Evolutionary conservation across 805 yeast species (phyloP).

Genomic region (Candida adriatica): DNA sequence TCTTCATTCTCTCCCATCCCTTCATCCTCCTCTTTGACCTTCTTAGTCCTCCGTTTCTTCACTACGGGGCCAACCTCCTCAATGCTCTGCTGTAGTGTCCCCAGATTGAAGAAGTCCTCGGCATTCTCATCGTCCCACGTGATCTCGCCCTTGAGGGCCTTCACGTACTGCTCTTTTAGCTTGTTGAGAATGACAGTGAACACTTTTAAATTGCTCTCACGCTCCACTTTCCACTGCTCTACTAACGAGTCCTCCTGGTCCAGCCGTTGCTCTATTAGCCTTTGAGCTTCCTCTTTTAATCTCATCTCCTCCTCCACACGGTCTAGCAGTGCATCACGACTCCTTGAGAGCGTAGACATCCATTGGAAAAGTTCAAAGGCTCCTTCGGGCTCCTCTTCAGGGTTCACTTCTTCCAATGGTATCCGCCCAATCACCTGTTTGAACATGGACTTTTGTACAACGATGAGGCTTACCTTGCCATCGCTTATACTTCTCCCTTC

Average conservation of each 20-base stretch:
- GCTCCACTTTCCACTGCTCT: slow-evolving; percentile 5
- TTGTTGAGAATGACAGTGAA: slow-evolving; percentile 18
- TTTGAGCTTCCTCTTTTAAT: slow-evolving; percentile 1
- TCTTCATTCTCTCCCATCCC: background rate
- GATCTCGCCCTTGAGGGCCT: slow-evolving; percentile 14
- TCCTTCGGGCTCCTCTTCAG: slow-evolving; percentile 3
- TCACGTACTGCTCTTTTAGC: slow-evolving; percentile 14
- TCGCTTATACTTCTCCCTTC: background rate
- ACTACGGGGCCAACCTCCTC: background rate
- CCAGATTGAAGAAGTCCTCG: slow-evolving; percentile 12
- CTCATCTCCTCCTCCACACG: slow-evolving; percentile 1
- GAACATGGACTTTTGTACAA: slow-evolving; percentile 1
- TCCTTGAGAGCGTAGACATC: slow-evolving; percentile 10
- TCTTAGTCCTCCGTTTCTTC: background rate
- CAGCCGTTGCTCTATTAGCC: slow-evolving; percentile 1
- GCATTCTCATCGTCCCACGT: slow-evolving; percentile 4
- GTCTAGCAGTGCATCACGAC: slow-evolving; percentile 3
- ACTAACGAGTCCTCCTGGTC: slow-evolving; percentile 10
- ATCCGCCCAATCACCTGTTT: slow-evolving; percentile 10
- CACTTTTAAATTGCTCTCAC: slow-evolving; percentile 12
- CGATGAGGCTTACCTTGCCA: background rate
- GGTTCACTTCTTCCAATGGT: slow-evolving; percentile 3
- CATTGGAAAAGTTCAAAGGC: slow-evolving; percentile 13
- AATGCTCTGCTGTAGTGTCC: background rate
- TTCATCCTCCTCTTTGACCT: background rate